Evolutionary conservation across 352 stramenopile genomes (phyloP).

Genomic region (Globisporangium carolinianum): DNA sequence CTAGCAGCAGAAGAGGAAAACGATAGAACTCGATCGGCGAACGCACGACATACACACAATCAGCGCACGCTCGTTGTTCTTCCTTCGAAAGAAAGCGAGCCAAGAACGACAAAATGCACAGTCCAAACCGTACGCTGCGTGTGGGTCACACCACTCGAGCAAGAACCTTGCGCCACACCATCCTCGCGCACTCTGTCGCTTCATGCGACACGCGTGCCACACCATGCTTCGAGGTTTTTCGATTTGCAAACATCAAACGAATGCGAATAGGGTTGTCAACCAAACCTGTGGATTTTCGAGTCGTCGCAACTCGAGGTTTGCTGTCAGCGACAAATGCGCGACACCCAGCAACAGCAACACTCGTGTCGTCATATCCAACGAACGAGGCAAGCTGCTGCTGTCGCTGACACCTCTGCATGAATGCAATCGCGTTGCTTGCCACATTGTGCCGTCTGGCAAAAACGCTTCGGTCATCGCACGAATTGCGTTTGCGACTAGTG

Average conservation of each 20-base stretch:
- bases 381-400: too few species aligned
- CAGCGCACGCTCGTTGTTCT: not conserved
- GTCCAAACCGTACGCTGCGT: not conserved
- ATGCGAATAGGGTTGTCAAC: not conserved
- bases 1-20: too few species aligned
- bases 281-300: not conserved
- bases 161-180: not conserved
- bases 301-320: too few species aligned
- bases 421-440: too few species aligned
- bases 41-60: not conserved
- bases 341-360: too few species aligned
- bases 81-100: slow-evolving; percentile 1
- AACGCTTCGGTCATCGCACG: too few species aligned
- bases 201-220: not conserved
- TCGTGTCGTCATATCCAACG: too few species aligned
- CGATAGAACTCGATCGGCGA: not conserved
- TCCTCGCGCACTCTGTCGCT: not conserved
- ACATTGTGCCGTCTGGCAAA: too few species aligned
- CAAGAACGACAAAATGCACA: not conserved
- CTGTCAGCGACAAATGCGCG: too few species aligned
- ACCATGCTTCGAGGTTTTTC: not conserved
- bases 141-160: not conserved
- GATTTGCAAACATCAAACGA: not conserved
- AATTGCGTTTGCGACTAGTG: too few species aligned
- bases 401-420: too few species aligned